A percentile compares a stretch with the other conserved stretches of the same genome.
phyloP scores from a whole-genome alignment of 495 filamentous ascomycete species.

The Mycothermus thermophilus region DNA sequence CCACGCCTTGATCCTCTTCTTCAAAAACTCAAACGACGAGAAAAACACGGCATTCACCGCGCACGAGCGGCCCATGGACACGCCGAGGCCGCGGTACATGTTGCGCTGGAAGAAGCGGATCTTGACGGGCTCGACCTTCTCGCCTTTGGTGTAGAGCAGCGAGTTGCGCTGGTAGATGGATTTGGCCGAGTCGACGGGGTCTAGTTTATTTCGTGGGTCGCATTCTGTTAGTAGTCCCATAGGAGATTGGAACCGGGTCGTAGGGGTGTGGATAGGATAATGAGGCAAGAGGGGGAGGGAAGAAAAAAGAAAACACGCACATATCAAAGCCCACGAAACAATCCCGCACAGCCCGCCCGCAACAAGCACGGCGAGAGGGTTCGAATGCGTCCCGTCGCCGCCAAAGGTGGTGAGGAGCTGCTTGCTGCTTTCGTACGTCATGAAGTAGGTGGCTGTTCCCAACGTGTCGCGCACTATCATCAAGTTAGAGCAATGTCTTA shows the following conservation, averaged over 20 bases:
- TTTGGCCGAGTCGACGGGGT: slow-evolving; percentile 75
- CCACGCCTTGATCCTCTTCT: slow-evolving; percentile 52
- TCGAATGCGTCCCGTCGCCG: slow-evolving; percentile 50
- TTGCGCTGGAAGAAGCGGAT: slow-evolving; percentile 58
- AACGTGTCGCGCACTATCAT: slow-evolving; percentile 72
- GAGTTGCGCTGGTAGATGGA: slow-evolving; percentile 71
- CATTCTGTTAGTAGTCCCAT: no score
- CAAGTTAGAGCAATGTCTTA: no score
- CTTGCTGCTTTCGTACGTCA: slow-evolving; percentile 81
- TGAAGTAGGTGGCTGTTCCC: slow-evolving; percentile 82
- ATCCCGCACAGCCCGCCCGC: slow-evolving; percentile 69
- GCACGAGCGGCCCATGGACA: slow-evolving; percentile 65
- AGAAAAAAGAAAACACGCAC: slow-evolving; percentile 28
- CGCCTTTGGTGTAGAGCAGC: slow-evolving; percentile 48
- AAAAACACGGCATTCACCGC: slow-evolving; percentile 68
- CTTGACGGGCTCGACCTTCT: slow-evolving; percentile 45
- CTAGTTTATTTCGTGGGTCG: slow-evolving; percentile 11
- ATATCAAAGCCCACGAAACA: slow-evolving; percentile 68
- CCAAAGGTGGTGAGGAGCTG: slow-evolving; percentile 64
- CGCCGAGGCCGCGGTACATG: slow-evolving; percentile 65
- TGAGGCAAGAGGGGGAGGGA: background rate
- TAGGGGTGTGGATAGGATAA: background rate
- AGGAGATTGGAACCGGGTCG: no score
- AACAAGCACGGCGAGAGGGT: slow-evolving; percentile 55
- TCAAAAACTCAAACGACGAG: slow-evolving; percentile 61